Evolutionary conservation across 106 monocot genomes (phyloP).

Genomic region (Dendrobium chrysotoxum): DNA sequence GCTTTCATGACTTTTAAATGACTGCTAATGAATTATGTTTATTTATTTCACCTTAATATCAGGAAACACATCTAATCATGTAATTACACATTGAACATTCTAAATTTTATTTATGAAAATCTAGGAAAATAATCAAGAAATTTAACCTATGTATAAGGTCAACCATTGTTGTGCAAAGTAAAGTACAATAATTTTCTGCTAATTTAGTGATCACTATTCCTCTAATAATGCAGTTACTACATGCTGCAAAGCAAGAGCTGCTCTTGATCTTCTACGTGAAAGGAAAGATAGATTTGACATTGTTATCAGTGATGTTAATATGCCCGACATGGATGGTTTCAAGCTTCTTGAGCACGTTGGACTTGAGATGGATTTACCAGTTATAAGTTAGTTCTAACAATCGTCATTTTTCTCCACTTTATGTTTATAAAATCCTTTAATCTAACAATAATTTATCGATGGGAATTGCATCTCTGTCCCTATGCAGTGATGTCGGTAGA

Average conservation of each 20-base stretch:
- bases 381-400: slow-evolving; percentile 65
- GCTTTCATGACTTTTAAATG: too few relatives aligned
- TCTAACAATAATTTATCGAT: too few relatives aligned
- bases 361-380: slow-evolving; percentile 92
- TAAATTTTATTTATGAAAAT: too few relatives aligned
- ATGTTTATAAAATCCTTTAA: too few relatives aligned
- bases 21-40: too few relatives aligned
- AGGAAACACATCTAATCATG: too few relatives aligned
- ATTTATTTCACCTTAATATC: too few relatives aligned
- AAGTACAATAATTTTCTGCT: neutral
- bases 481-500: slow-evolving; percentile 98
- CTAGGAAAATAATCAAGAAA: too few relatives aligned
- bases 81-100: too few relatives aligned
- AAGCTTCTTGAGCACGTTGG: slow-evolving; percentile 87
- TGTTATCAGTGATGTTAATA: slow-evolving; percentile 96
- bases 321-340: slow-evolving; percentile 91
- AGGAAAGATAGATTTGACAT: slow-evolving; percentile 85
- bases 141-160: too few relatives aligned
- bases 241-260: slow-evolving; percentile 68
- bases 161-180: neutral
- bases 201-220: neutral
- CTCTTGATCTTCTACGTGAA: slow-evolving; percentile 73
- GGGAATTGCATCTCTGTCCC: neutral
- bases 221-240: slow-evolving; percentile 60
- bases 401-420: neutral